A percentile compares a stretch with the other conserved stretches of the same genome.
Evolutionary conservation across 441 rosid species (phyloP).

Genomic region (Populus hybrid): DNA sequence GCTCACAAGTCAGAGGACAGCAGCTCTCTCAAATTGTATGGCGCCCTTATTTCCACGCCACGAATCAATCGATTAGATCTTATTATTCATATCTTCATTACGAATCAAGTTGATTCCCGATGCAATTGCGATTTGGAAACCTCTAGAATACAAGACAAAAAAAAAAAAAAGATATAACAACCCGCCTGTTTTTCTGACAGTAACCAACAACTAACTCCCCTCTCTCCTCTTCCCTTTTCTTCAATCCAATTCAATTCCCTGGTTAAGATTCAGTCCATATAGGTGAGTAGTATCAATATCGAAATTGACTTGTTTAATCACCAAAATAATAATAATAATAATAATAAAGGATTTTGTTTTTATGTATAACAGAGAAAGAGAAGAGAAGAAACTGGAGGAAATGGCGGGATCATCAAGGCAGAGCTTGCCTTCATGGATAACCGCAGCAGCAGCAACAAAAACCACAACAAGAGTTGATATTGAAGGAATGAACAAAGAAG

Average conservation of each 20-base stretch:
- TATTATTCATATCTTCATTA: not conserved
- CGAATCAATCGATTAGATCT: not conserved
- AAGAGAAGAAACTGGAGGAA: not conserved
- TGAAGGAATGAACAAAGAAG: conserved; percentile 24
- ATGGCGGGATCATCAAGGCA: conserved; percentile 21
- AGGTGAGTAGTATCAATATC: not conserved
- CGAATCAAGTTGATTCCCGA: conserved; percentile 1
- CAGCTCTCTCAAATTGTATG: not conserved
- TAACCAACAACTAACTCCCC: not conserved
- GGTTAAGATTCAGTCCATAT: not conserved
- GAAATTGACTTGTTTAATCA: not conserved
- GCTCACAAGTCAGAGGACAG: not conserved
- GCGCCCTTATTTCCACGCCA: conserved; percentile 3
- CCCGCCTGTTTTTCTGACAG: not conserved
- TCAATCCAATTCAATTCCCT: no score
- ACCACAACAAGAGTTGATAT: conserved; percentile 36
- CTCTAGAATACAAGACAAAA: not conserved
- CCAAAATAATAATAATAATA: not conserved
- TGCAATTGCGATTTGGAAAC: not conserved
- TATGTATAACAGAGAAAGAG: not conserved
- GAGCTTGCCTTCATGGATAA: conserved; percentile 43
- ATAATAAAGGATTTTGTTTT: no score
- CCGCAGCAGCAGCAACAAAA: conserved; percentile 29
- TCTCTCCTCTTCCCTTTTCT: no score
- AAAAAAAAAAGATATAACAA: not conserved